Evolutionary conservation across 345 rosid genomes (phyloP), one percentile per base, ranked within the genome.

Genomic region (Cardamine occulta): DNA sequence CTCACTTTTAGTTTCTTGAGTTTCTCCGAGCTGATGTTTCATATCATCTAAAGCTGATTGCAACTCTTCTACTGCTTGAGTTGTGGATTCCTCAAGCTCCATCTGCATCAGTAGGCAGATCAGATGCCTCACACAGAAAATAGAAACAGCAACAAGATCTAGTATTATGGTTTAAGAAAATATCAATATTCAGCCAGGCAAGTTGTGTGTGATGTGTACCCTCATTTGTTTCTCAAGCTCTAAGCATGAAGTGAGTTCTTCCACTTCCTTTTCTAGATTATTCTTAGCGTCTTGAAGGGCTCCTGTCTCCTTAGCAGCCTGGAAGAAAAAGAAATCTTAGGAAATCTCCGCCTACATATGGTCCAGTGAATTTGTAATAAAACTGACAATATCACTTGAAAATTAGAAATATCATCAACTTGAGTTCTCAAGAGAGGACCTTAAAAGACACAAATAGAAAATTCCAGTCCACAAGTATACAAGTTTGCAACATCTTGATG

Each of bases 21-120:
- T 88, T 83, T 91, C 93, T 73, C 86, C 85, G 24, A 87, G 84
- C 80, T 94, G 88, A 76, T 83, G 81, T 79, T 79, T 62, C 72
- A 81, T 76, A 65, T 84, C 82, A n/a, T 40, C 51, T 74, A 81
- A 70, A 63, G 77, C 81, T 69, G 78, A 74, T 70, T 67, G 66
- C 72, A 84, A 76, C 66, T 61, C 80, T 73, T 76, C 79, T 18
- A 66, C 79, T 76, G 81, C 80, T 79, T 79, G 84, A 52, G 19
- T 70, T 57, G 63, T 81, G 37, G 80, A 48, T 79, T 76, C 81
- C 73, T 95, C 97, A 60, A 86, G 58, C 58, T 92, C 91, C 73
- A 85, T 80, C 98, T 95, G 85, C 76, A 79, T 73, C 31, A 70
- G 59, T 29, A n/a, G 47, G 54, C 63, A 67, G 65, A 82, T 75